Percentiles rank a stretch among this genome's conserved stretches.
These are phyloP conservation scores for Epichloe elymi DNA, from an alignment of 2,329 filamentous ascomycete genomes.

Conservation along the genomic window DNA sequence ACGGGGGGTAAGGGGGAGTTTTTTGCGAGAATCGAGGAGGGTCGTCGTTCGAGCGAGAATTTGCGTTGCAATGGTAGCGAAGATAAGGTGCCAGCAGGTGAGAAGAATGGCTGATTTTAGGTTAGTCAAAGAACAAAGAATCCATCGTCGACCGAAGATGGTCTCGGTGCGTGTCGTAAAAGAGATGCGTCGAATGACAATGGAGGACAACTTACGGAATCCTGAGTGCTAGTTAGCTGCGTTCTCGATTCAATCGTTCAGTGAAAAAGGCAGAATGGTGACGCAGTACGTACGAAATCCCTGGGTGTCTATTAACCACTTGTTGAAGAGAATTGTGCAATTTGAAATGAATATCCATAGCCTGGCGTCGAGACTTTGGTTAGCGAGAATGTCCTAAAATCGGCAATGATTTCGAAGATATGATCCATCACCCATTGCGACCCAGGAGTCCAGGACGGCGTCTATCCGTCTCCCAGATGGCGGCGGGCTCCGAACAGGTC, in stretches of 20 bases:
- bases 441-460: neutral
- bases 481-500: neutral
- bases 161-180: neutral
- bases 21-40: constrained; percentile 49
- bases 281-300: constrained; percentile 12
- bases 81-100: constrained; percentile 55
- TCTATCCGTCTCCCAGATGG: neutral
- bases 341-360: constrained; percentile 81
- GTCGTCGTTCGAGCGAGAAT: constrained; percentile 49
- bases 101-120: constrained; percentile 40
- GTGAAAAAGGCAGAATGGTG: neutral
- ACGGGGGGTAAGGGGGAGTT: constrained; percentile 46
- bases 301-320: constrained; percentile 58
- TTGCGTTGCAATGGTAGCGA: constrained; percentile 53
- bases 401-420: neutral
- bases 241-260: neutral
- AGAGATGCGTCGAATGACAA: neutral
- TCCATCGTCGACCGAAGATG: neutral
- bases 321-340: constrained; percentile 82
- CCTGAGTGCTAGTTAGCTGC: neutral
- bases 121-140: neutral
- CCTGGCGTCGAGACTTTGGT: constrained; percentile 15
- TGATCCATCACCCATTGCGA: neutral
- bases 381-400: neutral
- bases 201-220: constrained; percentile 1